Conservation (phyloP, 139 green algal species). For the Dunaliella sp. region DNA sequence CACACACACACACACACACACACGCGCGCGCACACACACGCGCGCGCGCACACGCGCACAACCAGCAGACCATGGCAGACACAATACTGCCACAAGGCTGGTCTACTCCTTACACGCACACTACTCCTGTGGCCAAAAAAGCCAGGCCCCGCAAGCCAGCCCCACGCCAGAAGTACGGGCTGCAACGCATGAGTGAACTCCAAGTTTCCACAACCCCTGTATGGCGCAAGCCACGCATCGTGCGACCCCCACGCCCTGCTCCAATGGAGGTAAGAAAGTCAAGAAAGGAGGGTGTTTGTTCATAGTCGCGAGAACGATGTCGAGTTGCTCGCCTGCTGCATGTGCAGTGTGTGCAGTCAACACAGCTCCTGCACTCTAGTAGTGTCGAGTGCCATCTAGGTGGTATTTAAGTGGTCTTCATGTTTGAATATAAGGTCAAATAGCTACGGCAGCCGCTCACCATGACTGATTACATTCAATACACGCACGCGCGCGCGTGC, state of each 20-base stretch:
- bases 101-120: neutral
- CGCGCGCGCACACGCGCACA: too few relatives aligned
- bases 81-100: slow-evolving; percentile 7
- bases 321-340: too few relatives aligned
- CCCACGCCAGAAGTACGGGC: slow-evolving; percentile 27
- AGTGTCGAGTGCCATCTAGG: too few relatives aligned
- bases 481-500: neutral
- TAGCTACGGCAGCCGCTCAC: too few relatives aligned
- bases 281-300: too few relatives aligned
- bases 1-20: too few relatives aligned
- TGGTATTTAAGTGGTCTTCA: too few relatives aligned
- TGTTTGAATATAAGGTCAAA: too few relatives aligned
- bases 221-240: neutral
- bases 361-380: too few relatives aligned
- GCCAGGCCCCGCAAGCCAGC: neutral
- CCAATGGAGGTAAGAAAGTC: slow-evolving; percentile 6
- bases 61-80: neutral
- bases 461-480: neutral
- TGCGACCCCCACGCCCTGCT: neutral
- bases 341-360: too few relatives aligned
- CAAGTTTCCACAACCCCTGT: neutral
- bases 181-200: neutral
- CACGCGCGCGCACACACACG: too few relatives aligned
- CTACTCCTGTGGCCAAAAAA: neutral
- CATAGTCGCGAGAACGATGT: too few relatives aligned